These are phyloP conservation scores for Xylaria sp. DNA, from an alignment of 2,329 filamentous ascomycete genomes.

Conservation along the genomic window DNA sequence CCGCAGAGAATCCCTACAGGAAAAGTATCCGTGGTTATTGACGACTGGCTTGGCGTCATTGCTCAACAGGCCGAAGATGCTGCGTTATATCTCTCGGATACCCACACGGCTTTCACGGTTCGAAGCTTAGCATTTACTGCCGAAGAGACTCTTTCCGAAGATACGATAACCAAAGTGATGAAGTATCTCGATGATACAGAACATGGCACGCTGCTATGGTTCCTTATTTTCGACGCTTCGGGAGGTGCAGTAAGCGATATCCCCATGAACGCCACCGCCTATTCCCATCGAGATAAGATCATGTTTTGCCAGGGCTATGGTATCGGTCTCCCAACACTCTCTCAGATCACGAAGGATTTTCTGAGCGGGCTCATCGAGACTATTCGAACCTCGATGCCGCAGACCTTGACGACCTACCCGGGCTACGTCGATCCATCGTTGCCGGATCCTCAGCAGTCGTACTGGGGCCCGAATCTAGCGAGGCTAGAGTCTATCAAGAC, in stretches of 20 bases:
- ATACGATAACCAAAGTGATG: constrained; percentile 61
- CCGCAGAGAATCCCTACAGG: constrained; percentile 57
- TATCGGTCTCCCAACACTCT: constrained; percentile 59
- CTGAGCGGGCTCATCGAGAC: constrained; percentile 61
- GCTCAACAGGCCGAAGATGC: constrained; percentile 62
- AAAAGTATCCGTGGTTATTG: constrained; percentile 58
- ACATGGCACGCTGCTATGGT: constrained; percentile 66
- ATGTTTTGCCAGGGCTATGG: constrained; percentile 73
- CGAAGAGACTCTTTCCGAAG: constrained; percentile 58
- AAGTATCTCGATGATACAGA: constrained; percentile 60
- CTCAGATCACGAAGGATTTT: constrained; percentile 60
- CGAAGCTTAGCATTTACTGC: constrained; percentile 66
- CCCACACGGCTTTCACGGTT: constrained; percentile 63
- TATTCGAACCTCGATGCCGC: constrained; percentile 52
- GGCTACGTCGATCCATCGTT: constrained; percentile 70
- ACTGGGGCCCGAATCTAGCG: constrained; percentile 65
- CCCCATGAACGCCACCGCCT: constrained; percentile 66
- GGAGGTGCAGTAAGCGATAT: constrained; percentile 70
- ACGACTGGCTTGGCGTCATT: constrained; percentile 71
- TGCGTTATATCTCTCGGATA: constrained; percentile 58
- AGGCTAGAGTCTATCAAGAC: constrained; percentile 61
- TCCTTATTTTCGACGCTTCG: constrained; percentile 69
- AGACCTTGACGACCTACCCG: constrained; percentile 64
- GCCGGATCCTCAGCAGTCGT: constrained; percentile 58
- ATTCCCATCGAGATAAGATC: constrained; percentile 70